A percentile compares a stretch with the other conserved stretches of the same genome.
Evolutionary conservation across 2,329 filamentous ascomycete genomes (phyloP).

Genomic region (Cladosporium sp.): DNA sequence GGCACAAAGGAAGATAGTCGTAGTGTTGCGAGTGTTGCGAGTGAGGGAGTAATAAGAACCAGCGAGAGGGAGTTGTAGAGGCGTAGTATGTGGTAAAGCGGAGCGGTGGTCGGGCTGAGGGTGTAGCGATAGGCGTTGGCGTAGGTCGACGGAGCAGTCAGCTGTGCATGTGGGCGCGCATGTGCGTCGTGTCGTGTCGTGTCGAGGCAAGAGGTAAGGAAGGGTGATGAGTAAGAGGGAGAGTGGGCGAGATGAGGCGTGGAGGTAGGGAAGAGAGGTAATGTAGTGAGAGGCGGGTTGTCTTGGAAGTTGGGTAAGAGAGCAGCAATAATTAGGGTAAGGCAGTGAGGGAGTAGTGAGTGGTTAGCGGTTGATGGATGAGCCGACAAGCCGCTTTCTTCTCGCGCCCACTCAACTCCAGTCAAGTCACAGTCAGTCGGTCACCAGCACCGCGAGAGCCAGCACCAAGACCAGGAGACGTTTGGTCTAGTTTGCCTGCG

Average conservation of each 20-base stretch:
- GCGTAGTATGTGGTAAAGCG: not conserved
- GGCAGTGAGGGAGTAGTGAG: not conserved
- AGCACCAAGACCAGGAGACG: too few species aligned
- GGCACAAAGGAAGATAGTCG: not conserved
- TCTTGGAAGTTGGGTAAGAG: not conserved
- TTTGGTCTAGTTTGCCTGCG: not conserved
- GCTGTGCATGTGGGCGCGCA: not conserved
- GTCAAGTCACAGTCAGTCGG: not conserved
- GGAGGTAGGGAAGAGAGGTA: not conserved
- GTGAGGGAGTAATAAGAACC: not conserved
- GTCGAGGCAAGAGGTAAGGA: not conserved
- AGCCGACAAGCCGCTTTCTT: too few species aligned
- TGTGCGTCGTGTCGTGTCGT: not conserved
- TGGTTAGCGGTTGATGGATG: too few species aligned
- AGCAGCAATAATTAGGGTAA: not conserved
- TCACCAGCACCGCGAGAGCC: too few species aligned
- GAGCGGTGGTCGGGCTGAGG: not conserved
- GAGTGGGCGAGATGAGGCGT: not conserved
- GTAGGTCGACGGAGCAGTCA: not conserved
- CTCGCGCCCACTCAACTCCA: too few species aligned
- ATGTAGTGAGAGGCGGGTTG: too few species aligned
- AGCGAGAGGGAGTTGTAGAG: not conserved
- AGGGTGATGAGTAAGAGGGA: not conserved
- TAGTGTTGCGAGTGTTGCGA: too few species aligned
- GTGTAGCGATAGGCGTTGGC: not conserved